These are phyloP conservation scores for Neopestalotiopsis sp. DNA, from an alignment of 2,329 filamentous ascomycete species.

Conservation along the genomic window DNA sequence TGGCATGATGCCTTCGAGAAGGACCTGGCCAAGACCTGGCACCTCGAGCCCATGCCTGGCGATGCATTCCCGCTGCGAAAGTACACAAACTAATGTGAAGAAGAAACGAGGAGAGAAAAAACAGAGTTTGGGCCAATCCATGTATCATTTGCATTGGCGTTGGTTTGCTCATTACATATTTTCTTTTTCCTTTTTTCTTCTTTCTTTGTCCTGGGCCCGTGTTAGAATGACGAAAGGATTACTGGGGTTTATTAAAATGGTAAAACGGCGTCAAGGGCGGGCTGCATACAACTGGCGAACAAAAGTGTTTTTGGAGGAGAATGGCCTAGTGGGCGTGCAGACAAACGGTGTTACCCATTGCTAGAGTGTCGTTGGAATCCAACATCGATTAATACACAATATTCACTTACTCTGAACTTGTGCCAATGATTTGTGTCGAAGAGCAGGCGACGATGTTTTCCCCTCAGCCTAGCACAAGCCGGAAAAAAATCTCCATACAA, in stretches of 20 bases:
- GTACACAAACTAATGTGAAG: constrained; percentile 53
- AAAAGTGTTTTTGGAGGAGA: constrained; percentile 3
- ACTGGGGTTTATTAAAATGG: background rate
- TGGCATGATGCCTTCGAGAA: constrained; percentile 58
- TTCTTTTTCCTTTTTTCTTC: constrained; percentile 8
- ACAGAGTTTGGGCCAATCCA: constrained; percentile 2
- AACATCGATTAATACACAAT: background rate
- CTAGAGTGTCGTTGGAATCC: background rate
- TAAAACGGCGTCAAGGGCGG: constrained; percentile 10
- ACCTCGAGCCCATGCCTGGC: constrained; percentile 65
- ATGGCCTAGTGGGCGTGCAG: background rate
- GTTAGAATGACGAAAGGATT: background rate
- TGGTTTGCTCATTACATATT: background rate
- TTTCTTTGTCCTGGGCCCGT: background rate
- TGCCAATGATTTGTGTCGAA: too few species aligned
- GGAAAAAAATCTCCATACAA: background rate
- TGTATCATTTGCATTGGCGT: constrained; percentile 6
- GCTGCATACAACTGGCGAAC: background rate
- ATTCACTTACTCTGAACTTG: background rate
- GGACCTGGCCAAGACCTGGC: constrained; percentile 53
- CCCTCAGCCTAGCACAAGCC: too few species aligned
- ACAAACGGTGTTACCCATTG: background rate
- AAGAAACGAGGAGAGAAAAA: background rate
- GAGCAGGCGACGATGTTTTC: too few species aligned
- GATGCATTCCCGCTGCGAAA: constrained; percentile 61